Evolutionary conservation across 2,329 filamentous ascomycete genomes (phyloP).

Genomic region (Trichoderma sp.): DNA sequence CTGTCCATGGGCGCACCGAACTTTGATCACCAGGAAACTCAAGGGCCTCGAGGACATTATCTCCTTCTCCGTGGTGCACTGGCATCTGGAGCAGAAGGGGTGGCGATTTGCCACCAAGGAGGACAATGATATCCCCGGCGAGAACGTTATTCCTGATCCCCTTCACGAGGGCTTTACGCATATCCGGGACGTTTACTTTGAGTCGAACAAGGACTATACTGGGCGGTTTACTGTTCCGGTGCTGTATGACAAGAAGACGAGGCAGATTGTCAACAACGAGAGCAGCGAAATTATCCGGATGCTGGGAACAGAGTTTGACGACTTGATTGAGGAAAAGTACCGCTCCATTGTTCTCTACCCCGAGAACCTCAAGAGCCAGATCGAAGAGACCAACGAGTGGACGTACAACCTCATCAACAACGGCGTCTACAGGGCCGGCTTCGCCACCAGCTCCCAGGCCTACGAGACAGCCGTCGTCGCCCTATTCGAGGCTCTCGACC

Average conservation of each 20-base stretch:
- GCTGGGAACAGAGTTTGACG: constrained; percentile 81
- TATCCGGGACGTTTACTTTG: constrained; percentile 79
- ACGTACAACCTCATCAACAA: constrained; percentile 75
- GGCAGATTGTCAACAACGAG: constrained; percentile 87
- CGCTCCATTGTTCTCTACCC: constrained; percentile 69
- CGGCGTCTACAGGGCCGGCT: constrained; percentile 75
- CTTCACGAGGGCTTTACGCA: constrained; percentile 69
- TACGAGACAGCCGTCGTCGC: constrained; percentile 72
- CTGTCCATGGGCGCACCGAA: constrained; percentile 89
- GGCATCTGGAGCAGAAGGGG: constrained; percentile 73
- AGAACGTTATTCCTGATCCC: constrained; percentile 67
- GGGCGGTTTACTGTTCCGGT: constrained; percentile 88
- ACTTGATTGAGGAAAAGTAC: constrained; percentile 61
- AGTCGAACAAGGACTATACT: constrained; percentile 67
- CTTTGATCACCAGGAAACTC: constrained; percentile 82
- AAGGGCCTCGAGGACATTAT: constrained; percentile 91
- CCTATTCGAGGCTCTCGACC: constrained; percentile 77
- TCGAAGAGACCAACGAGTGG: constrained; percentile 80
- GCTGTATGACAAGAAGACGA: constrained; percentile 75
- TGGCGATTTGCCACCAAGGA: constrained; percentile 79
- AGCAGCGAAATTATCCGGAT: constrained; percentile 91
- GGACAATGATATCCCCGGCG: constrained; percentile 54
- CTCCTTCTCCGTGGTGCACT: constrained; percentile 80
- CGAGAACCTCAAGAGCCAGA: constrained; percentile 59
- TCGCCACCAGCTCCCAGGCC: constrained; percentile 76